Evolutionary conservation across 2,329 filamentous ascomycete genomes (phyloP).

Genomic region (Paecilomyces fulvus): DNA sequence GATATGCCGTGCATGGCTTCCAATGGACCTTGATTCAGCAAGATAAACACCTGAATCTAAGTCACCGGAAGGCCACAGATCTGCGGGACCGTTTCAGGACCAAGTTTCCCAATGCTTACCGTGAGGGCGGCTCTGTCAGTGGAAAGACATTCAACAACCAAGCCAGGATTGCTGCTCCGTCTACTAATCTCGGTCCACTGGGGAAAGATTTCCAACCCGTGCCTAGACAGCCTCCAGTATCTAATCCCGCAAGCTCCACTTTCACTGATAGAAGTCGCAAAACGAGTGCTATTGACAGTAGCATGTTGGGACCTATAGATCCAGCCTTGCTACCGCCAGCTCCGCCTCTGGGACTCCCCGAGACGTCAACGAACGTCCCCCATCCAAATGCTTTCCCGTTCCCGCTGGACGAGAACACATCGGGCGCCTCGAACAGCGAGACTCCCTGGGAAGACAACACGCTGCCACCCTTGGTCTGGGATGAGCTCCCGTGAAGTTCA

Average conservation of each 20-base stretch:
- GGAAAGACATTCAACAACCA: conserved; percentile 18
- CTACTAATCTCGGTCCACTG: conserved; percentile 1
- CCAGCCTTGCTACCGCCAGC: conserved; percentile 23
- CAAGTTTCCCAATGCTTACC: conserved; percentile 50
- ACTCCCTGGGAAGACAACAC: conserved; percentile 31
- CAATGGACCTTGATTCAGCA: conserved; percentile 53
- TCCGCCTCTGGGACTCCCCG: conserved; percentile 20
- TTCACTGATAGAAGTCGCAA: not conserved
- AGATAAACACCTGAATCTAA: conserved; percentile 45
- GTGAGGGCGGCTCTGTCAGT: conserved; percentile 33
- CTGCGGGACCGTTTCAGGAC: conserved; percentile 55
- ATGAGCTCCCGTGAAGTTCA: conserved; percentile 20
- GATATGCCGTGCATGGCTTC: conserved; percentile 51
- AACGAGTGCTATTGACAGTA: not conserved
- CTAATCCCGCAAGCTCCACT: conserved; percentile 5
- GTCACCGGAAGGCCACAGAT: conserved; percentile 48
- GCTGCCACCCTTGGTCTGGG: conserved; percentile 33
- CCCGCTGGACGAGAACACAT: conserved; percentile 22
- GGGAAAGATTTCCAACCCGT: not conserved
- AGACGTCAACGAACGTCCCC: conserved; percentile 11
- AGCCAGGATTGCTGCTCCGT: conserved; percentile 1
- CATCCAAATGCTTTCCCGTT: conserved; percentile 17
- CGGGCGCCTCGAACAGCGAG: conserved; percentile 7
- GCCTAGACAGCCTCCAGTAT: not conserved
- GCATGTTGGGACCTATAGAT: conserved; percentile 17